phyloP scores from a whole-genome alignment of 768 basidiomycete species.

The Boletus insuetus region DNA sequence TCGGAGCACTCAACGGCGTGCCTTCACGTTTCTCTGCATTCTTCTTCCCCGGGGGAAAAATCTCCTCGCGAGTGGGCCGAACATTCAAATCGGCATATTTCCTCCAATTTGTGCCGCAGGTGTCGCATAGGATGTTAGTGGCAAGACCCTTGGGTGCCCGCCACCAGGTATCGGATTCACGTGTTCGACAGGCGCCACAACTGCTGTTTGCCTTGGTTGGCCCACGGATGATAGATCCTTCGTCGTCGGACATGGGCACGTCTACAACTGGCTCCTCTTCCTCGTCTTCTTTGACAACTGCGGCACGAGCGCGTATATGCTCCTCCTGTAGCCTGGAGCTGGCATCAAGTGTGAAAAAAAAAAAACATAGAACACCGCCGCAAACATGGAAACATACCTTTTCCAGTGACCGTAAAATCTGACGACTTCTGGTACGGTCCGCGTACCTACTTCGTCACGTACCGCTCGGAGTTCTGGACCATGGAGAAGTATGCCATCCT shows the following conservation, averaged over 20 bases:
- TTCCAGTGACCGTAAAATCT: constrained; percentile 88
- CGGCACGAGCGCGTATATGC: constrained; percentile 48
- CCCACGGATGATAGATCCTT: constrained; percentile 67
- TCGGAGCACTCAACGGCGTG: constrained; percentile 47
- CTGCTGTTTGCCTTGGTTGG: constrained; percentile 51
- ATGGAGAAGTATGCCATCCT: constrained; percentile 67
- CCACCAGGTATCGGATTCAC: constrained; percentile 84
- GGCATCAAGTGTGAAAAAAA: constrained; percentile 11
- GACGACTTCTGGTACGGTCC: constrained; percentile 74
- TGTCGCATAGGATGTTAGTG: constrained; percentile 77
- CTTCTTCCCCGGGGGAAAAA: constrained; percentile 43
- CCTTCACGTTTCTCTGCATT: constrained; percentile 58
- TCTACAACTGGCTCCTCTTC: constrained; percentile 31
- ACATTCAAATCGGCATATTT: constrained; percentile 91
- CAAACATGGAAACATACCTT: constrained; percentile 45
- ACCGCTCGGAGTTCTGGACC: constrained; percentile 81
- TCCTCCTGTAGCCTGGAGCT: constrained; percentile 72
- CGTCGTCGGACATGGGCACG: constrained; percentile 54
- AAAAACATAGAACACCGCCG: not conserved
- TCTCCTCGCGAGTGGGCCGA: constrained; percentile 67
- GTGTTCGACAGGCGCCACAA: constrained; percentile 84
- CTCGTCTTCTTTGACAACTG: constrained; percentile 26
- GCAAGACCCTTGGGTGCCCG: constrained; percentile 85
- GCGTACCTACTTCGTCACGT: constrained; percentile 66
- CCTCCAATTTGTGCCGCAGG: constrained; percentile 84